phyloP scores from a whole-genome alignment of 768 basidiomycete species.

The Wakefieldia striispora region DNA sequence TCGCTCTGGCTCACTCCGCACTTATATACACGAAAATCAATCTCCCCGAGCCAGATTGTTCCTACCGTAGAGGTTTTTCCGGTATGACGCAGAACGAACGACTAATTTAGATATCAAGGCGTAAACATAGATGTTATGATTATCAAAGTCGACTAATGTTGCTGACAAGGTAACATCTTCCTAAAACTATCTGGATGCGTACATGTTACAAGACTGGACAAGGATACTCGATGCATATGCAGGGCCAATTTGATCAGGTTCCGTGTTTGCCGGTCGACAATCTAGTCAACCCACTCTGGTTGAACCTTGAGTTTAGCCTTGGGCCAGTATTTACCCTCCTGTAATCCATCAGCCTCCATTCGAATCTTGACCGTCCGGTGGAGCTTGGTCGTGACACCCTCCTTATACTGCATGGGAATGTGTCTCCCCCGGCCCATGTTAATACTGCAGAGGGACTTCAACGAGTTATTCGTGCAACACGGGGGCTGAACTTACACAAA shows the following conservation, averaged over 20 bases:
- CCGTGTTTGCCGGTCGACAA: neutral
- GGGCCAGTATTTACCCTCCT: constrained; percentile 38
- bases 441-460: constrained; percentile 14
- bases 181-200: neutral
- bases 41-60: too few species aligned
- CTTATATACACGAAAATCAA: too few species aligned
- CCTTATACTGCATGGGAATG: constrained; percentile 37
- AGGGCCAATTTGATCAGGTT: neutral
- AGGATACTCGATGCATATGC: neutral
- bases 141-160: too few species aligned
- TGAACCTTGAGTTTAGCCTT: constrained; percentile 36
- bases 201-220: neutral
- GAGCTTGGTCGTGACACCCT: constrained; percentile 42
- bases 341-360: constrained; percentile 46
- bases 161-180: too few species aligned
- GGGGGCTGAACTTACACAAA: constrained; percentile 16
- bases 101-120: too few species aligned
- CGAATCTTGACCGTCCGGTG: constrained; percentile 50
- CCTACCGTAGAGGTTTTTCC: too few species aligned
- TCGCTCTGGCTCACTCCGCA: too few species aligned
- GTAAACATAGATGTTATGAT: too few species aligned
- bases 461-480: neutral
- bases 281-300: constrained; percentile 41
- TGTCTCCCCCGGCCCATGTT: constrained; percentile 43
- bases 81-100: too few species aligned